Base-by-base conservation (phyloP, 345 rosid genomes). In the Litchi chinensis region DNA sequence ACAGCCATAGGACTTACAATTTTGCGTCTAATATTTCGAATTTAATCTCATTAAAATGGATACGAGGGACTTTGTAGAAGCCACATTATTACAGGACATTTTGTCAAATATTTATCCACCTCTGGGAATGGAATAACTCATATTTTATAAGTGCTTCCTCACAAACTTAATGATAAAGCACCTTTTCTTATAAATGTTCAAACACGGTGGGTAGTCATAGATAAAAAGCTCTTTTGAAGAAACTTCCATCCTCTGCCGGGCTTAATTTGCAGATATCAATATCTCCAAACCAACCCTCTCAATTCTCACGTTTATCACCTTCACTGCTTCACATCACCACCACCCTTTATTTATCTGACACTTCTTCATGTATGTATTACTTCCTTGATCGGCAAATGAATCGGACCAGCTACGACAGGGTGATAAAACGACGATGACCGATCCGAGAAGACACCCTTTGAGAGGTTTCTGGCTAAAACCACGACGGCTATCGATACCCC, bases 401-500 rank as follows among this genome's bases (percentile, higher is more conserved):
- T 59, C 21, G 28, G 26, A 40, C n/a, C 54, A 41, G 22, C 19
- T 40, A 46, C 75, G 41, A 63, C 41, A 63, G 50, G 63, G 67
- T 76, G 40, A 39, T 1, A 4, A 22, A 26, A 50, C 19, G 40
- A 37, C 57, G 60, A 44, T 75, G 19, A 48, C 8, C 5, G 22
- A 24, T 66, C 72, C 11, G n/a, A 66, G 68, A 68, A 59, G 70
- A 19, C 76, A 9, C 7, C 4, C 54, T 9, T 52, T 37, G 5
- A 73, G 65, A 82, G 76, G 76, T n/a, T 50, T 73, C 54, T 68
- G 76, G 62, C 5, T 77, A 40, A 78, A 65, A 70, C 48, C 54
- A 21, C 41, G 73, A 67, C 62, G 79, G 18, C 59, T 67, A 6
- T 54, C 46, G 9, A 8, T 73, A 39, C 41, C 43, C 7, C 39